Evolutionary conservation across 257 asterid species (phyloP).

Genomic region (Coffea canephora): DNA sequence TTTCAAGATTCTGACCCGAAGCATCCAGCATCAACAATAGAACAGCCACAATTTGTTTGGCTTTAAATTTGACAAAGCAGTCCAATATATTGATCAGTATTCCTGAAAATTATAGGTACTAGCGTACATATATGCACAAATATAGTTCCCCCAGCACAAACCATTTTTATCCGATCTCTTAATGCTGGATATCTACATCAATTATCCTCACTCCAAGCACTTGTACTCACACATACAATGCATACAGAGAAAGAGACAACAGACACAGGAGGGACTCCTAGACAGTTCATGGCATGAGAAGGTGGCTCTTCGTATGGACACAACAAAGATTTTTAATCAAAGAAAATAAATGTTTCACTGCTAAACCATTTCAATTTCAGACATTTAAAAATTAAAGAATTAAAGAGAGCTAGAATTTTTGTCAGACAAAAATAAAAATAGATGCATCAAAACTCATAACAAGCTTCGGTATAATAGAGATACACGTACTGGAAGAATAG

Average conservation of each 20-base stretch:
- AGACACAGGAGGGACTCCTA: neutral
- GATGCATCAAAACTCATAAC: constrained; percentile 1
- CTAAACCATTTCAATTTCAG: neutral
- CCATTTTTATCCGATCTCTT: neutral
- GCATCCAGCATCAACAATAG: neutral
- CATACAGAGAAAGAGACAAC: neutral
- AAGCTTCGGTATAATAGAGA: neutral
- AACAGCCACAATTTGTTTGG: neutral
- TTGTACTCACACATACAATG: neutral
- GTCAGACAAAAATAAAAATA: neutral
- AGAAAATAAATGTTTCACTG: neutral
- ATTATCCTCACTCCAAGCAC: neutral
- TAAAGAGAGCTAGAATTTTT: neutral
- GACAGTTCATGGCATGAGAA: neutral
- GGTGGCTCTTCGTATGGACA: neutral
- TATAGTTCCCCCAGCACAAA: neutral
- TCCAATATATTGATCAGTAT: neutral
- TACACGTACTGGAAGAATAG: neutral
- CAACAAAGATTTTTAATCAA: neutral
- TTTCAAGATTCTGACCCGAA: neutral
- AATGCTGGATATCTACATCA: neutral
- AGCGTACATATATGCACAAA: neutral
- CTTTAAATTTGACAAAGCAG: neutral
- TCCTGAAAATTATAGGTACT: neutral
- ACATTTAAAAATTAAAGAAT: neutral